Percentiles rank a stretch among this genome's conserved stretches.
Conservation (phyloP, 208 protist genomes). For the Porcisia hertigi region DNA sequence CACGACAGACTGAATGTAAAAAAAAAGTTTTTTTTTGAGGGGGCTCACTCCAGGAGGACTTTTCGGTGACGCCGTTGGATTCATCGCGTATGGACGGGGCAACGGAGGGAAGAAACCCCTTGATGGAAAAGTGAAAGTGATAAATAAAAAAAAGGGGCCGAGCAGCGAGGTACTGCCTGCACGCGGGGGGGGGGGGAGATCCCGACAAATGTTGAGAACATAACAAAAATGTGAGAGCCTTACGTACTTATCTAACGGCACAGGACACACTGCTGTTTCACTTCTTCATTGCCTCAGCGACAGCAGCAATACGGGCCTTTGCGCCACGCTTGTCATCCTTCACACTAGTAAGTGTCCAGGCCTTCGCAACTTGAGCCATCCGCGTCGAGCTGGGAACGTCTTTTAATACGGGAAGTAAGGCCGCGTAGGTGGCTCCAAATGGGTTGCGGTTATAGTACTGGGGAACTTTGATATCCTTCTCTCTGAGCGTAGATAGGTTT, state of each 20-base stretch:
- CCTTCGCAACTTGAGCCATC: conserved; percentile 37
- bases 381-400: conserved; percentile 17
- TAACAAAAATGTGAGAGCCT: not conserved
- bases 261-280: not conserved
- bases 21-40: too few species aligned
- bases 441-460: conserved; percentile 31
- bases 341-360: conserved; percentile 29
- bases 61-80: too few species aligned
- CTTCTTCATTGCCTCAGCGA: conserved; percentile 31
- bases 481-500: not conserved
- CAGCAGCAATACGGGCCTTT: conserved; percentile 34
- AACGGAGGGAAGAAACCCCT: too few species aligned
- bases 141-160: too few species aligned
- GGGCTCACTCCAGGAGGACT: too few species aligned
- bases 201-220: too few species aligned
- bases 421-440: conserved; percentile 40
- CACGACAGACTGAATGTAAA: too few species aligned
- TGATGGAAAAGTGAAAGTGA: too few species aligned
- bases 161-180: too few species aligned
- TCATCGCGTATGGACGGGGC: too few species aligned
- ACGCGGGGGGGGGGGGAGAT: too few species aligned
- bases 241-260: not conserved
- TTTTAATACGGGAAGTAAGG: conserved; percentile 18
- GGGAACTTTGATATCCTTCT: conserved; percentile 35
- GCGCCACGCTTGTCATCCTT: conserved; percentile 31